Base-by-base conservation (phyloP, 2,329 filamentous ascomycete species). In the Graphiopsis chlorocephala region DNA sequence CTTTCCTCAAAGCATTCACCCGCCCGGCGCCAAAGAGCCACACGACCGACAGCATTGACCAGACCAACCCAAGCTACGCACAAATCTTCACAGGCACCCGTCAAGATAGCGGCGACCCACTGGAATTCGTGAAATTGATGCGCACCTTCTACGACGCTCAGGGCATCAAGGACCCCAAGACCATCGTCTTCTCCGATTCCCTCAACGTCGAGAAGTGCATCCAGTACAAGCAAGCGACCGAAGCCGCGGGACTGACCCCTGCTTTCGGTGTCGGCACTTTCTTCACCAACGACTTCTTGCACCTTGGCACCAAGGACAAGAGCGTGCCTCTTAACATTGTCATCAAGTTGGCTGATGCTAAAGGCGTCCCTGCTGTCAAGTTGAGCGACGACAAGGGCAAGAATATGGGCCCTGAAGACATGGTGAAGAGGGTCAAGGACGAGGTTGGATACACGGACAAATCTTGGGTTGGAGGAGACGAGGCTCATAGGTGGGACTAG, bases 241-340 rank as follows among this genome's bases (percentile, higher is more conserved):
- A 97, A 69, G 85, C 87, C 45, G 86, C 88, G 15, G 91, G 91
- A 1, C 93, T 99, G 77, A 86, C 88, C 66, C 90, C 94, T 14
- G 91, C 90, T 0, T 99, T 99, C 79, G 95, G 95, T 66, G 91
- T 99, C 1, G 95, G 95, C 4, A 99, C 95, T 0, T 98, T 92
- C 78, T 84, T 99, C 72, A 99, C 95, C 4, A 87, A 99, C 74
- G 95, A 99, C 77, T 99, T 95, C 76, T 81, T 80, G n/a, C 86
- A 90, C 69, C 80, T 85, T 66, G 87, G 83, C 38, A 90, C 88
- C 0, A 88, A 89, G 45, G 87, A 88, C 70, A 98, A 97, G 79
- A 97, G 93, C 0, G 87, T 88, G 17, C 95, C 95, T 0, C 81
- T 99, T 63, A 99, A 99, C 73, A 99, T 99, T 72, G 95, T 99